Evolutionary conservation across 139 green algal genomes (phyloP).

Genomic region (Chlamydomonas schloesseri): DNA sequence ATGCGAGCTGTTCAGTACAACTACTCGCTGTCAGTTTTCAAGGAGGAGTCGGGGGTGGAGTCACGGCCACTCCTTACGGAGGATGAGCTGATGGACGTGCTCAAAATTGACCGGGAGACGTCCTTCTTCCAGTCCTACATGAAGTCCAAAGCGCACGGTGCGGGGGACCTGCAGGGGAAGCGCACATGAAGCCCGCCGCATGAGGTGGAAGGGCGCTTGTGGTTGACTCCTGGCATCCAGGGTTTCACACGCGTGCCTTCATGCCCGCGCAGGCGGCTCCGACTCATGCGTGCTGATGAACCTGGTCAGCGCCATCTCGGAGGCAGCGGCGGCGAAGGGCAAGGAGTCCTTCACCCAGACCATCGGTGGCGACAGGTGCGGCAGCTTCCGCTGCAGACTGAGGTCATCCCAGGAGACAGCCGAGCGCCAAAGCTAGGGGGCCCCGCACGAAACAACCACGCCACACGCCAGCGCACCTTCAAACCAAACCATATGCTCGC

Average conservation of each 20-base stretch:
- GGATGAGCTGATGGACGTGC: conserved; percentile 50
- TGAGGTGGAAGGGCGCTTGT: too few relatives aligned
- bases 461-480: too few relatives aligned
- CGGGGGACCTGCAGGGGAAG: background rate
- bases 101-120: conserved; percentile 38
- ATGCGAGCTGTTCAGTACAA: conserved; percentile 48
- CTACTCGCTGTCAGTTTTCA: conserved; percentile 72
- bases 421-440: too few relatives aligned
- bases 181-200: too few relatives aligned
- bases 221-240: too few relatives aligned
- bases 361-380: conserved; percentile 45
- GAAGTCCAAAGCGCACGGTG: conserved; percentile 42
- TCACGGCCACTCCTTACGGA: conserved; percentile 36
- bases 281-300: conserved; percentile 40
- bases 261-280: background rate
- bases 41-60: conserved; percentile 54
- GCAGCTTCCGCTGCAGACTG: background rate
- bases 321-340: conserved; percentile 22
- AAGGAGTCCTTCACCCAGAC: conserved; percentile 47
- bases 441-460: too few relatives aligned
- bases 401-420: background rate
- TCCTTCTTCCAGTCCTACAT: conserved; percentile 44
- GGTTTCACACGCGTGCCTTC: too few relatives aligned
- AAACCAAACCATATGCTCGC: background rate
- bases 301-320: conserved; percentile 44